Conservation (phyloP, 441 rosid genomes). For the Euphorbia corollata region DNA sequence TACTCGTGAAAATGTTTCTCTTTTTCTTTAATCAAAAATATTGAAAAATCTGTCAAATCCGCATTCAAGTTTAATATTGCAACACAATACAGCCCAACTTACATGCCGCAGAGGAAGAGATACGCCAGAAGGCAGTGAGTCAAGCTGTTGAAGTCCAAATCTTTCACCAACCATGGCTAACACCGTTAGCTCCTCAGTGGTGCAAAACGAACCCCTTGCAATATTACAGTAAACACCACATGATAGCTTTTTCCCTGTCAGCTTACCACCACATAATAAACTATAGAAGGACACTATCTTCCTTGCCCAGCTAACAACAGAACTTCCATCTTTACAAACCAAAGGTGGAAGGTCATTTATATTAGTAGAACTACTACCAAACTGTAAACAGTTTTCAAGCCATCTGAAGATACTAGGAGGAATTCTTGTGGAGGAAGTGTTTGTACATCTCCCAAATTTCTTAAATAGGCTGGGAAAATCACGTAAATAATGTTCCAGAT, state of each 20-base stretch:
- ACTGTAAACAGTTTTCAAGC: constrained; percentile 75
- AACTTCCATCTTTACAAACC: constrained; percentile 60
- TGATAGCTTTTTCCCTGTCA: constrained; percentile 52
- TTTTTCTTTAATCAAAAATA: not conserved
- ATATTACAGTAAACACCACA: constrained; percentile 76
- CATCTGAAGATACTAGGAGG: constrained; percentile 86
- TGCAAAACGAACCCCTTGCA: constrained; percentile 66
- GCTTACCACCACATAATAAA: constrained; percentile 74
- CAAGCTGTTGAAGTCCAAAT: constrained; percentile 88
- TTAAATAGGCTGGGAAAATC: constrained; percentile 75
- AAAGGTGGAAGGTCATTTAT: constrained; percentile 64
- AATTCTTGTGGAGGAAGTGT: constrained; percentile 39
- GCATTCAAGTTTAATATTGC: constrained; percentile 10
- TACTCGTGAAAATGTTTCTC: too few relatives aligned
- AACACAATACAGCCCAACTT: constrained; percentile 29
- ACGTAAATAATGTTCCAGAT: constrained; percentile 83
- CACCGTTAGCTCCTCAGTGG: constrained; percentile 71
- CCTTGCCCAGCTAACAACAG: constrained; percentile 70
- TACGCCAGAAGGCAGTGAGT: constrained; percentile 79
- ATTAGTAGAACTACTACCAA: constrained; percentile 54
- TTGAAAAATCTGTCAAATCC: not conserved
- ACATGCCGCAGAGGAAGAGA: constrained; percentile 98
- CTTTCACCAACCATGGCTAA: constrained; percentile 97
- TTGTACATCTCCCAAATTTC: constrained; percentile 32
- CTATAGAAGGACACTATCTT: constrained; percentile 82